Evolutionary conservation across 176 grass and related monocot species (phyloP), one percentile per base, ranked within the genome.

Genomic region (Puya raimondii): DNA sequence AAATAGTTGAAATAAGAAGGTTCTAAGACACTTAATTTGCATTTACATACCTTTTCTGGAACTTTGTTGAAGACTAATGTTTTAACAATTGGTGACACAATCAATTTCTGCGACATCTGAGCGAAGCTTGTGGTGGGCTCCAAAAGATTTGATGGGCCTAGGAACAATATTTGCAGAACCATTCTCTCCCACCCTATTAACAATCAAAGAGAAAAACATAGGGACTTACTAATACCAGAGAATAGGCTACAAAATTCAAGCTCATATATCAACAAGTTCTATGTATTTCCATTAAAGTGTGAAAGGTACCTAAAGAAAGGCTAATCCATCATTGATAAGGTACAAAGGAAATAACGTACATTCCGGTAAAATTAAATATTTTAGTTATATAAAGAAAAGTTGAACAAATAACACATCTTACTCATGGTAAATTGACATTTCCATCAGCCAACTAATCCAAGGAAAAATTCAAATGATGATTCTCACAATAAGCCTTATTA

Each of bases 41-140:
- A 21, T 47, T 33, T n/a, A 47, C 73, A 63, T 80, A 92, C 93
- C 86, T 97, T 97, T 64, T 97, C 93, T 58, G 93, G 93, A 20
- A 92, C 93, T 88, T 97, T 97, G 77, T 84, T 92, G 77, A 97
- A 97, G 61, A 92, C 89, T 1, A 97, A 83, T 42, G 89, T 97
- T 72, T 97, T 97, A 4, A 97, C 89, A 69, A 92, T 97, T 13
- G 93, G 93, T n/a, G 93, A 97, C 23, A 97, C 93, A 13, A 92
- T 92, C 72, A 92, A 48, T 50, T 97, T 97, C 59, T 88, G 89
- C 0, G 89, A 97, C 93, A 97, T 92, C 64, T 92, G 93, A 58
- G 86, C 86, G 79, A 97, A 97, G 64, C 88, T 96, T 9, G 81
- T 70, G 5, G 83, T 92, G 11, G 92, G 92, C 53, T 96, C 92